Conservation (phyloP, 352 stramenopile species). For the Phytopythium vexans region DNA sequence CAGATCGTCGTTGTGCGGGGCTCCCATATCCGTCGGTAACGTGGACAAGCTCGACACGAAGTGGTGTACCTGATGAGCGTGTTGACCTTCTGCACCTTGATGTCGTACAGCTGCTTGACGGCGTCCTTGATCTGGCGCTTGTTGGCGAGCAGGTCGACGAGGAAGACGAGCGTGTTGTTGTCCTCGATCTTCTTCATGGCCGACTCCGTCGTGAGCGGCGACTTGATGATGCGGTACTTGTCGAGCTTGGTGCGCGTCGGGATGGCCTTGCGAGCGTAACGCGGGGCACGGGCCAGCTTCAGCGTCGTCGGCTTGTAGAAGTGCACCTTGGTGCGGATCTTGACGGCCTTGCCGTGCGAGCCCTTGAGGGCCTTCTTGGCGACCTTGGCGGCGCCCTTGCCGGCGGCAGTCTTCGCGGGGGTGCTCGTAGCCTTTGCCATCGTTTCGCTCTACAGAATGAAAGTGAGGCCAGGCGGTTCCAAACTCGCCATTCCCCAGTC, state of each 20-base stretch:
- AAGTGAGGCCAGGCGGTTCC: background rate
- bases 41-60: constrained; percentile 71
- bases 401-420: constrained; percentile 70
- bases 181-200: constrained; percentile 99
- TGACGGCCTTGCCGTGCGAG: constrained; percentile 96
- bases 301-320: constrained; percentile 99
- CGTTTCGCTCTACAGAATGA: constrained; percentile 56
- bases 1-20: constrained; percentile 6
- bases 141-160: constrained; percentile 99
- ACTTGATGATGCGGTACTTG: constrained; percentile 99
- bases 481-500: background rate
- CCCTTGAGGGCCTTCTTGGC: constrained; percentile 96
- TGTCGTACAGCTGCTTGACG: constrained; percentile 99
- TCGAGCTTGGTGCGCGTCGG: constrained; percentile 95
- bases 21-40: constrained; percentile 14
- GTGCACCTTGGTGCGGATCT: constrained; percentile 99
- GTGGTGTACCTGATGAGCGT: constrained; percentile 97
- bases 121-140: constrained; percentile 99
- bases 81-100: constrained; percentile 99
- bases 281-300: constrained; percentile 92
- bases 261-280: constrained; percentile 94
- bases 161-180: constrained; percentile 99
- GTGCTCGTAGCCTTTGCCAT: constrained; percentile 68
- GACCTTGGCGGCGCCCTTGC: constrained; percentile 92
- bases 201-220: constrained; percentile 98